Base-by-base conservation (phyloP, 257 asterid species). In the Phtheirospermum japonicum region DNA sequence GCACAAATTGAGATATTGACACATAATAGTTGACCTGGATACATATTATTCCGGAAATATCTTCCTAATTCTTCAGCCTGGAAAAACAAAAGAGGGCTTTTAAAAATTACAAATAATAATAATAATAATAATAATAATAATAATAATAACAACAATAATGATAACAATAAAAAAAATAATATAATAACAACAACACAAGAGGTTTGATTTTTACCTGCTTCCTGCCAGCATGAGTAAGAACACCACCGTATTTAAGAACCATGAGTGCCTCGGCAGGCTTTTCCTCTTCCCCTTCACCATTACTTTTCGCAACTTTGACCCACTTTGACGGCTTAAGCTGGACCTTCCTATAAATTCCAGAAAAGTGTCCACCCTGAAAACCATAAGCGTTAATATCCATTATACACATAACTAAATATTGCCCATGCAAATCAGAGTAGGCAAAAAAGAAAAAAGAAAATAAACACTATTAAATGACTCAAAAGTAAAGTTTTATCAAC, bases 21-120 rank as follows among this genome's bases (percentile, higher is more conserved):
- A 12, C 61, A 14, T 7, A 55, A 69, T 13, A 9, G 55, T 75
- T 61, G 74, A 89, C 99, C 97, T 85, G 97, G 99, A 85, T 93
- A 93, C 85, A 89, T 81, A 67, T 93, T 85, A 77, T 93, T 85
- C 74, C 97, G 86, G 17, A 89, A 93, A 77, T 89, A 89, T 73
- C 97, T 80, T 45, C 97, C 97, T 43, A 93, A 82, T 67, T 93
- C 99, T 83, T 93, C 99, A 76, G 97, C 99, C 96, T 93, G 85
- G 73, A 77, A 62, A 57, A 59, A 63, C 1, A 23, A 23, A 23
- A 23, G 28, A 23, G 28, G 28, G 3, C 28, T 23, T n/a, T n/a
- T n/a, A n/a, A 36, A 4, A 36, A 36, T 36, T 36, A 11, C 9
- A 7, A 9, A 36, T 36, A 7, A 36, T 6, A 4, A 36, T 36